Percentiles rank a stretch among this genome's conserved stretches.
phyloP scores from a whole-genome alignment of 352 stramenopile species.

The Peronospora belbahrii region DNA sequence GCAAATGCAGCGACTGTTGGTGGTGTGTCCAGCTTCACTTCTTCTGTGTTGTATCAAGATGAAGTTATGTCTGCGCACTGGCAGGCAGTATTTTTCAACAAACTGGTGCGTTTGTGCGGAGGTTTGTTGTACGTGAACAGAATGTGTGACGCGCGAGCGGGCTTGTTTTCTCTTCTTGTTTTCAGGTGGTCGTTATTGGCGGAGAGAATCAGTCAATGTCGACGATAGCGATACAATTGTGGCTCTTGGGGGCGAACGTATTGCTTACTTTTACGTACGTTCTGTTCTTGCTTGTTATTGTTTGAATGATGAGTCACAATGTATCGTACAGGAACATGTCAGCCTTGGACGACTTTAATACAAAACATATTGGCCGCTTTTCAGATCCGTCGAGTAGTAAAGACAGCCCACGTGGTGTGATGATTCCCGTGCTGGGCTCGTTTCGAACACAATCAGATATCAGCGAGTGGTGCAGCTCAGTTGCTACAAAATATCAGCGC shows the following conservation, averaged over 20 bases:
- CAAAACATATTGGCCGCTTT: conserved; percentile 47
- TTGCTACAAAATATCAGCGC: conserved; percentile 47
- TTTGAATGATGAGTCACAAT: not conserved
- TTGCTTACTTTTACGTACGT: conserved; percentile 59
- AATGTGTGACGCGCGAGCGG: not conserved
- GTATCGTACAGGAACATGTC: conserved; percentile 26
- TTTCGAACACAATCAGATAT: conserved; percentile 45
- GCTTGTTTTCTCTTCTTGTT: not conserved
- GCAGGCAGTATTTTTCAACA: conserved; percentile 39
- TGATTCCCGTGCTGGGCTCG: conserved; percentile 44
- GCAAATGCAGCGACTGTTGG: conserved; percentile 4
- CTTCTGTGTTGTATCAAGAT: conserved; percentile 22
- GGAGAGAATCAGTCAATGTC: conserved; percentile 43
- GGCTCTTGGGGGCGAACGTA: conserved; percentile 57
- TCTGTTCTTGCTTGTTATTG: not conserved
- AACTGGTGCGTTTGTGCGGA: conserved; percentile 35
- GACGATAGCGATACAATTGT: conserved; percentile 48
- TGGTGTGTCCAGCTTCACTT: conserved; percentile 6
- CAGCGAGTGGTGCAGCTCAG: conserved; percentile 47
- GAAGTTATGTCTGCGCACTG: conserved; percentile 19
- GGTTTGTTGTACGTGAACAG: not conserved
- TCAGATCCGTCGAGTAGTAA: conserved; percentile 27
- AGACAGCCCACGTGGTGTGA: conserved; percentile 38
- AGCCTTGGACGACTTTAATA: conserved; percentile 43
- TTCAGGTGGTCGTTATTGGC: conserved; percentile 57